These are phyloP conservation scores for Platanus orientalis DNA, from an alignment of 164 flowering plant genomes.

Conservation along the genomic window DNA sequence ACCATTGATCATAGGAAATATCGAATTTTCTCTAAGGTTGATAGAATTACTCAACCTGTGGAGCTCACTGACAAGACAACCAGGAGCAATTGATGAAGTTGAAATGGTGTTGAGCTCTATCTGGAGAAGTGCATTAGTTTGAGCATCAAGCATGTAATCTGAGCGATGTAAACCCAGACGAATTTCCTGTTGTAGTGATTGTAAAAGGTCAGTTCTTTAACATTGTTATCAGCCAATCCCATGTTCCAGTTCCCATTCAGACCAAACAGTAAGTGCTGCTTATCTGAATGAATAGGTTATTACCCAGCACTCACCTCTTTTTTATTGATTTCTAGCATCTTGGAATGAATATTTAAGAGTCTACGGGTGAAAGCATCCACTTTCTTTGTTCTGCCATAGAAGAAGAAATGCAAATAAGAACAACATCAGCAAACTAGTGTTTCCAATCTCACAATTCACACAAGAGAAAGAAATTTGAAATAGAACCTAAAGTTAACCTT, in stretches of 20 bases:
- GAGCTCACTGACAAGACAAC: conserved; percentile 76
- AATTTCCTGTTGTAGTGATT: conserved; percentile 52
- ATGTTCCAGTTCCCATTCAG: background rate
- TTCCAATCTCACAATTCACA: conserved; percentile 5
- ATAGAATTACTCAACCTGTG: conserved; percentile 59
- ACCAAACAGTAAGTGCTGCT: background rate
- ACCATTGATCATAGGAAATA: too few species aligned
- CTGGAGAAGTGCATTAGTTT: conserved; percentile 88
- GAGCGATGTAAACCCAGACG: conserved; percentile 97
- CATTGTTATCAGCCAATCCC: conserved; percentile 7
- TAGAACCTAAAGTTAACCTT: too few species aligned
- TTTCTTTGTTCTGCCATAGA: conserved; percentile 70
- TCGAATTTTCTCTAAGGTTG: background rate
- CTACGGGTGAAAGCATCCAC: conserved; percentile 80
- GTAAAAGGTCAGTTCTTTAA: conserved; percentile 10
- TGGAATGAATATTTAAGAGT: conserved; percentile 85
- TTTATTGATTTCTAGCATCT: conserved; percentile 72
- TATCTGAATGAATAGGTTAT: background rate
- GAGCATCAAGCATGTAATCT: conserved; percentile 96
- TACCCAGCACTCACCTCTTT: conserved; percentile 50
- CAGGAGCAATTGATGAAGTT: conserved; percentile 81
- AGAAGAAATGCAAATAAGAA: background rate
- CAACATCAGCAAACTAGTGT: conserved; percentile 1
- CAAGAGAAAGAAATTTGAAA: background rate
- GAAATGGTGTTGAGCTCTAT: conserved; percentile 97